Evolutionary conservation across 768 basidiomycete genomes (phyloP), one percentile per base, ranked within the genome.

Genomic region (Boletus huronensis): DNA sequence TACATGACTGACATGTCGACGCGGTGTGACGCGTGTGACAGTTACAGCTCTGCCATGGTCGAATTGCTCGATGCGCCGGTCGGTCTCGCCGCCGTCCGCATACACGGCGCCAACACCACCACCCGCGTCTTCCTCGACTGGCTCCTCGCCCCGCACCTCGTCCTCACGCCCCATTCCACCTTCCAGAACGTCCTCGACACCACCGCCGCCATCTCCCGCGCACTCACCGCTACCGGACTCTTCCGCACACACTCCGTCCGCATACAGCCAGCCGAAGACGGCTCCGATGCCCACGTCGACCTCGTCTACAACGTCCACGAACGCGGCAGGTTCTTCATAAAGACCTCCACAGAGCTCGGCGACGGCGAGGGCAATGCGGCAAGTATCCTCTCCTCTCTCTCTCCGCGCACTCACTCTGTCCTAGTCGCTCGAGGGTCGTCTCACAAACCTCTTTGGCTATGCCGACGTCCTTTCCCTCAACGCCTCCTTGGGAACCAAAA

Each of bases 321-420:
- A 70, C 82, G 81, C 52, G 83, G 90, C 6, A 75, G 90, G 35
- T 82, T 86, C 60, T 92, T 79, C 61, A 63, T 95, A 7, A 90
- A 88, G 58, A 90, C 86, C 3, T 80, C 90, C 5, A 98, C 95
- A 3, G 94, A 98, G 64, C 76, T 98, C 6, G 96, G 97, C 4
- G 93, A 96, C 55, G 88, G 86, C 47, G 97, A 98, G 70, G 96
- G 91, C 11, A 93, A 76, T 52, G 93, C 93, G n/a, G 94, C 93
- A 66, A 66, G 91, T 80, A 6, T 49, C 0, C 23, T 29, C 43
- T 51, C 50, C 52, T 45, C 6, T 28, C 21, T 41, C 31, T 29
- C 8, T 48, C 34, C 17, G 28, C 34, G 11, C 21, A 23, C 63
- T 57, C 49, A 55, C 51, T 2, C 26, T 7, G 8, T 1, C 9